Conservation (phyloP, 306 rosid genomes). For the Vigna hirtella region DNA sequence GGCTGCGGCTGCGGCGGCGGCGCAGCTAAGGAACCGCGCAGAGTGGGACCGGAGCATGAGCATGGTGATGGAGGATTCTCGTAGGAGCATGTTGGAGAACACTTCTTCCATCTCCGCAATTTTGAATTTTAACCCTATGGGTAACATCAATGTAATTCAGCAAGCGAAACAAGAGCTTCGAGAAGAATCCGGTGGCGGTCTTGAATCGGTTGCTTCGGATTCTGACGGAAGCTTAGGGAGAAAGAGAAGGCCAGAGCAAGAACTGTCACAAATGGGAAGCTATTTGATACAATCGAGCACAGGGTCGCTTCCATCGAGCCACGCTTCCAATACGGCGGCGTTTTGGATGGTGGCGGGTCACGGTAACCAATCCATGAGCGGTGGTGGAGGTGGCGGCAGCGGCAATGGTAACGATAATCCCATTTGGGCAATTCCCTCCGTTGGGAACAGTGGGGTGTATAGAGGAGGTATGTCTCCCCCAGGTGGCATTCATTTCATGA, state of each 20-base stretch:
- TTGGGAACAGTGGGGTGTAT: conserved; percentile 50
- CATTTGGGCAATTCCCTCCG: conserved; percentile 56
- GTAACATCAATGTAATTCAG: conserved; percentile 51
- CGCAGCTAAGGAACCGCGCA: conserved; percentile 50
- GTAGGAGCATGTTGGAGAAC: conserved; percentile 49
- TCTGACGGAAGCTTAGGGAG: conserved; percentile 53
- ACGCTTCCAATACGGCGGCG: conserved; percentile 65
- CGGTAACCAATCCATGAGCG: conserved; percentile 46
- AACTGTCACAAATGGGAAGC: conserved; percentile 66
- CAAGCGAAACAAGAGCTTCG: conserved; percentile 67
- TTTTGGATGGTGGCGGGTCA: conserved; percentile 77
- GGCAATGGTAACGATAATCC: conserved; percentile 35
- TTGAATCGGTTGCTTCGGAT: conserved; percentile 49
- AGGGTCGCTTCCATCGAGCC: conserved; percentile 74
- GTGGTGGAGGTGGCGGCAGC: neutral
- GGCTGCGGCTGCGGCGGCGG: conserved; percentile 45
- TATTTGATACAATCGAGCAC: conserved; percentile 75
- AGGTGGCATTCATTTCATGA: conserved; percentile 83
- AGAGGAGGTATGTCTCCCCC: conserved; percentile 54
- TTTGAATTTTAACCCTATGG: conserved; percentile 64
- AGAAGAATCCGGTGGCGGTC: conserved; percentile 41
- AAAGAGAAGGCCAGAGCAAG: conserved; percentile 78
- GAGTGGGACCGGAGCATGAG: conserved; percentile 60
- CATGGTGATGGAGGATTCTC: conserved; percentile 53
- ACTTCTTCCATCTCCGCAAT: conserved; percentile 56